Evolutionary conservation across 148 eudicot genomes (phyloP).

Genomic region (Nepenthes gracilis): DNA sequence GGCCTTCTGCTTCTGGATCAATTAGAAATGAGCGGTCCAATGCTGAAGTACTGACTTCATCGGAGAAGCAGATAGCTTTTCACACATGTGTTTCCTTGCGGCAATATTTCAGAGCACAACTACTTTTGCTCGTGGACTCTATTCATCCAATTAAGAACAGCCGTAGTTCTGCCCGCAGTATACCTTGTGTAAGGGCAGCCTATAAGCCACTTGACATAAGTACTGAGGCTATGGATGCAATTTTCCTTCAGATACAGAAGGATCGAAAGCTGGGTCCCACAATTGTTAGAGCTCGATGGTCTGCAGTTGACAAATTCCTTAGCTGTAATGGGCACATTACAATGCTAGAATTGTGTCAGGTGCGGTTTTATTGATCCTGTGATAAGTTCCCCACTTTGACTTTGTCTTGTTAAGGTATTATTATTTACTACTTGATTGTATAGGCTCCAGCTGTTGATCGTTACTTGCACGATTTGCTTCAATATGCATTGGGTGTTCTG

Average conservation of each 20-base stretch:
- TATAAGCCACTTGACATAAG: slow-evolving; percentile 93
- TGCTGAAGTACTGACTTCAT: slow-evolving; percentile 77
- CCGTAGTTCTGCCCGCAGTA: slow-evolving; percentile 61
- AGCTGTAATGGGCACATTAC: slow-evolving; percentile 79
- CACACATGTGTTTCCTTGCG: slow-evolving; percentile 89
- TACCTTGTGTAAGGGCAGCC: slow-evolving; percentile 57
- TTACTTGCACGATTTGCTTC: slow-evolving; percentile 94
- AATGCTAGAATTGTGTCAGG: slow-evolving; percentile 98
- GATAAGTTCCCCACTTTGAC: not conserved
- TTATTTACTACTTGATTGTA: slow-evolving; percentile 4
- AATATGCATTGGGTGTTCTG: slow-evolving; percentile 88
- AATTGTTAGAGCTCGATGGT: slow-evolving; percentile 78
- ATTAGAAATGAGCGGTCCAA: slow-evolving; percentile 69
- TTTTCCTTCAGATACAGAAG: slow-evolving; percentile 79
- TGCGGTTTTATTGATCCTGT: slow-evolving; percentile 7
- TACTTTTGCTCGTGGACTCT: slow-evolving; percentile 76
- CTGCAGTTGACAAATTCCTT: slow-evolving; percentile 80
- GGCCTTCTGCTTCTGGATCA: slow-evolving; percentile 47
- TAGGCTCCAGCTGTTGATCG: slow-evolving; percentile 96
- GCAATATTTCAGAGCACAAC: slow-evolving; percentile 91
- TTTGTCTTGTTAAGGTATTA: slow-evolving; percentile 5
- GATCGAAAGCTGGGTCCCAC: slow-evolving; percentile 96
- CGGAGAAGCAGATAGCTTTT: slow-evolving; percentile 92
- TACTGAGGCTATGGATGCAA: slow-evolving; percentile 85
- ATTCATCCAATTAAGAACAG: slow-evolving; percentile 65